Base-by-base conservation (phyloP, 305 asterid genomes). In the Fraxinus dipetala region DNA sequence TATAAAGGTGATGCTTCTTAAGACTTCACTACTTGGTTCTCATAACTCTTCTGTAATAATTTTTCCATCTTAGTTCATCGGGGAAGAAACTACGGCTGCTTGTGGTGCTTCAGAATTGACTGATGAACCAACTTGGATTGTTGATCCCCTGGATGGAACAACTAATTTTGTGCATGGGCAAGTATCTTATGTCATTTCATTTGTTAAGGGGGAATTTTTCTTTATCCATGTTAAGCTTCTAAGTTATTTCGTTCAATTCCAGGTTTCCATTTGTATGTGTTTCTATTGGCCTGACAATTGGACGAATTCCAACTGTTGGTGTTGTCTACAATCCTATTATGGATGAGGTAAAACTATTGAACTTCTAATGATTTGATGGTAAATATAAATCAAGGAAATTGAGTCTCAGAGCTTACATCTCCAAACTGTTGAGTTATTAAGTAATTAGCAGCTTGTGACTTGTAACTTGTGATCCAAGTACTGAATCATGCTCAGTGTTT, bases 191-290 rank as follows among this genome's bases (percentile, higher is more conserved):
- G 0, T 38, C 18, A 7, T 77, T 82, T 83, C 77, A 34, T 81
- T 65, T 76, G 30, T 8, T 45, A n/a, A 5, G 9, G 3, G 34
- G 72, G 74, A 22, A 22, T 28, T 79, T 59, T 5, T 79, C 5
- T 22, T 0, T 74, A 13, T 26, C 26, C 54, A 56, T 59, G 24
- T 61, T 72, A 78, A 28, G 70, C 77, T 82, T 26, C 48, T 75
- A 72, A 65, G 51, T 79, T 75, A 78, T 77, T 28, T 56, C 78
- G 73, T 80, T 85, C 35, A 32, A 80, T 72, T 81, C 78, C 84
- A 96, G 99, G 95, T 93, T 91, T 85, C 99, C 98, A 2, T 96
- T 94, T 88, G 98, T 96, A 79, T 96, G 99, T 22, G 95, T 96
- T 67, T 96, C 99, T 6, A 94, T 96, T 14, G 98, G 99, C 79